These are phyloP conservation scores for Colletotrichum simmondsii DNA, from an alignment of 2,329 filamentous ascomycete genomes.

Conservation along the genomic window DNA sequence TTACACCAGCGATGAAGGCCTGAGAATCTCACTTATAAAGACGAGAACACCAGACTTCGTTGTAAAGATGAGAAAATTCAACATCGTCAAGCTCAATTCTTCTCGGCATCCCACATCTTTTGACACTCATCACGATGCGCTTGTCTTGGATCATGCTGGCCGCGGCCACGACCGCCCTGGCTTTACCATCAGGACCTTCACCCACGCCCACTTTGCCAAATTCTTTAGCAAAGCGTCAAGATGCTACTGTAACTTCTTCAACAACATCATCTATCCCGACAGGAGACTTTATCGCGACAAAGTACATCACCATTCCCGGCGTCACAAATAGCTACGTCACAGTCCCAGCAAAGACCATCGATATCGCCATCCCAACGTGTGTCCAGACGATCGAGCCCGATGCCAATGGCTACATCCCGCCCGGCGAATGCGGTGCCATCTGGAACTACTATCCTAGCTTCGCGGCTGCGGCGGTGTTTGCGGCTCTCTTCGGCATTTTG, in stretches of 20 bases:
- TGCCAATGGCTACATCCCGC: conserved; percentile 45
- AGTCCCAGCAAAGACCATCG: conserved; percentile 44
- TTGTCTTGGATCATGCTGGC: conserved; percentile 3
- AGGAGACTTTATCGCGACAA: conserved; percentile 41
- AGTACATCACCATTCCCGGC: conserved; percentile 41
- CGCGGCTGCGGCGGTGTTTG: conserved; percentile 41
- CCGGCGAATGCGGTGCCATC: conserved; percentile 43
- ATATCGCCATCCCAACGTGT: conserved; percentile 47
- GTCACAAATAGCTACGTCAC: conserved; percentile 42
- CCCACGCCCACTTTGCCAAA: conserved; percentile 2
- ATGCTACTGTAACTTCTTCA: neutral
- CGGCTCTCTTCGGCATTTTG: conserved; percentile 40
- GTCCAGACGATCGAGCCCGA: conserved; percentile 46
- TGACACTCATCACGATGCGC: neutral
- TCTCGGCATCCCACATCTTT: neutral
- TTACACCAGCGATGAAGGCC: neutral
- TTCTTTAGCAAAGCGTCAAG: neutral
- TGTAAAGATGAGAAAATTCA: neutral
- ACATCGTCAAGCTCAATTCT: neutral
- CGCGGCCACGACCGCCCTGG: neutral
- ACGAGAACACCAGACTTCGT: neutral
- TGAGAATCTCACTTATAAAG: neutral
- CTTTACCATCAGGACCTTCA: neutral
- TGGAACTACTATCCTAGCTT: conserved; percentile 48
- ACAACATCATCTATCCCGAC: conserved; percentile 3